phyloP scores from a whole-genome alignment of 139 green algal genomes.

The Astrephomene gubernaculifera region DNA sequence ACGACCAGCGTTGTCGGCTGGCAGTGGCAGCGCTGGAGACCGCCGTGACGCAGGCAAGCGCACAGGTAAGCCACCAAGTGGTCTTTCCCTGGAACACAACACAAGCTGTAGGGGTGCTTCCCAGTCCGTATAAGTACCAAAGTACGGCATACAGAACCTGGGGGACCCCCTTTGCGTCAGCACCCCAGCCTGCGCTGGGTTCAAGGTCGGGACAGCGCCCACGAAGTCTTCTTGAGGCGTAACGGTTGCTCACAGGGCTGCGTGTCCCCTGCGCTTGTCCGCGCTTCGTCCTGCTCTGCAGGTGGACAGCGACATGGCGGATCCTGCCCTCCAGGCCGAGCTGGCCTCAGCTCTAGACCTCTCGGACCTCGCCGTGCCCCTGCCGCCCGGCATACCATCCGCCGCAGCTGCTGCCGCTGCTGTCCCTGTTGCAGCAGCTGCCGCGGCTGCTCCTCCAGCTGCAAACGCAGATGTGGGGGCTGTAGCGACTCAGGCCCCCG shows the following conservation, averaged over 20 bases:
- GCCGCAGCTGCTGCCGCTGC: not conserved
- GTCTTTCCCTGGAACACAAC: not conserved
- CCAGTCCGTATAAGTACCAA: too few species aligned
- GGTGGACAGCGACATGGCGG: not conserved
- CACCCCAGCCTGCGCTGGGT: too few species aligned
- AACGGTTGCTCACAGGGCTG: not conserved
- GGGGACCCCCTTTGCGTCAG: too few species aligned
- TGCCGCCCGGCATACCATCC: constrained; percentile 11
- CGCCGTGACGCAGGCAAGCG: not conserved
- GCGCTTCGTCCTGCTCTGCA: not conserved
- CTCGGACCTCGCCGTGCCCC: constrained; percentile 26
- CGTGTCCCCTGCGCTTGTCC: not conserved
- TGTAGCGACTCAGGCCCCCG: too few species aligned
- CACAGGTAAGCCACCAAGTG: not conserved
- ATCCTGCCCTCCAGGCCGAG: not conserved
- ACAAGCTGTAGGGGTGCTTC: too few species aligned
- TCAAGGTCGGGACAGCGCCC: too few species aligned
- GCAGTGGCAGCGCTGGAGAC: constrained; percentile 11
- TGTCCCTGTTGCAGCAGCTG: not conserved
- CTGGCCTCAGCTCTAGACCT: constrained; percentile 7
- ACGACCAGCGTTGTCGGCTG: constrained; percentile 13
- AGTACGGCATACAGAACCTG: too few species aligned
- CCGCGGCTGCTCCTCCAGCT: not conserved
- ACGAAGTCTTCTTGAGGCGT: not conserved
- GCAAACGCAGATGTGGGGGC: too few species aligned